phyloP scores from a whole-genome alignment of 305 asterid species.

The Solanum hybrid region DNA sequence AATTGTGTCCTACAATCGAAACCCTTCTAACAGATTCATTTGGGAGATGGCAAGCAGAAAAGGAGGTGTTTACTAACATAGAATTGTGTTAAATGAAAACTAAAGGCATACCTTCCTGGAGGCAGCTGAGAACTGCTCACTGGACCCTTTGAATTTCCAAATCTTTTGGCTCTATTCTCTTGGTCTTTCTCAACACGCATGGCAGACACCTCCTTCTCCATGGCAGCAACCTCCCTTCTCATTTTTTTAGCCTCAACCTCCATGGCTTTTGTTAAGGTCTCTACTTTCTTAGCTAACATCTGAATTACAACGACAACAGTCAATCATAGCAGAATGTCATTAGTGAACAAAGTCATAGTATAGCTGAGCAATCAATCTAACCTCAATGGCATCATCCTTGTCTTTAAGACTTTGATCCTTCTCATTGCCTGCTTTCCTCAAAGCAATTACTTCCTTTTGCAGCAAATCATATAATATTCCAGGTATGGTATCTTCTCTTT shows the following conservation, averaged over 20 bases:
- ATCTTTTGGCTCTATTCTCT: slow-evolving; percentile 67
- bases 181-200: slow-evolving; percentile 92
- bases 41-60: background rate
- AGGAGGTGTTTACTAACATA: background rate
- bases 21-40: background rate
- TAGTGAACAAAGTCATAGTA: slow-evolving; percentile 6
- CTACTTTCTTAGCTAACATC: slow-evolving; percentile 98
- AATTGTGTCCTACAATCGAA: background rate
- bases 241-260: slow-evolving; percentile 98
- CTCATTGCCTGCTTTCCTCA: slow-evolving; percentile 89
- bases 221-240: slow-evolving; percentile 97
- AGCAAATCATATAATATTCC: slow-evolving; percentile 71
- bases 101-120: slow-evolving; percentile 58
- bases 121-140: slow-evolving; percentile 60
- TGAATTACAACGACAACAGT: slow-evolving; percentile 20
- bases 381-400: slow-evolving; percentile 99
- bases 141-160: slow-evolving; percentile 58
- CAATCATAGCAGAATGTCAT: slow-evolving; percentile 3
- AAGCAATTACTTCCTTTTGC: slow-evolving; percentile 83
- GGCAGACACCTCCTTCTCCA: slow-evolving; percentile 99
- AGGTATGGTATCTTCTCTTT: slow-evolving; percentile 69
- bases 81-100: background rate
- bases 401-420: slow-evolving; percentile 98
- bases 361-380: slow-evolving; percentile 22
- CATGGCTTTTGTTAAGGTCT: slow-evolving; percentile 94